phyloP scores from a whole-genome alignment of 108 stramenopile genomes.

The Pseudonitzschia pungens region DNA sequence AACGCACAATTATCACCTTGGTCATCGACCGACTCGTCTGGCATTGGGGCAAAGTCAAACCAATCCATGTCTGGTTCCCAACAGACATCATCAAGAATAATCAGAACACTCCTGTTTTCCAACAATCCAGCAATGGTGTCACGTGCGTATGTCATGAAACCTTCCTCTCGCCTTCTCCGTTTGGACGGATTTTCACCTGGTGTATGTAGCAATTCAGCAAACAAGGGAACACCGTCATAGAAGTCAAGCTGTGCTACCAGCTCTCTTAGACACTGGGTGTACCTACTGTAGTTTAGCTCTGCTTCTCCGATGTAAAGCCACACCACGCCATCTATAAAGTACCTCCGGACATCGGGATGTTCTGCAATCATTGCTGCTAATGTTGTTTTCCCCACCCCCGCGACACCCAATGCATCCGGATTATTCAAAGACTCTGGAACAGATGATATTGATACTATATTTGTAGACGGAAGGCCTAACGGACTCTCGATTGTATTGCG shows the following conservation, averaged over 20 bases:
- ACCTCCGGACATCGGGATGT: conserved; percentile 59
- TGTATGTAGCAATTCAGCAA: conserved; percentile 55
- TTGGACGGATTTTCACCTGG: conserved; percentile 56
- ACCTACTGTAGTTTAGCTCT: conserved; percentile 53
- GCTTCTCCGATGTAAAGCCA: conserved; percentile 61
- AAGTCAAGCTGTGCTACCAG: conserved; percentile 50
- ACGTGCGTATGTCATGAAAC: conserved; percentile 71
- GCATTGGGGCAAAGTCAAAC: conserved; percentile 64
- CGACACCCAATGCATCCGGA: conserved; percentile 46
- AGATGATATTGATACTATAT: conserved; percentile 51
- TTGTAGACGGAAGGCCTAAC: conserved; percentile 44
- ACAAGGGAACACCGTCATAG: conserved; percentile 46
- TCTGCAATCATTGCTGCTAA: conserved; percentile 69
- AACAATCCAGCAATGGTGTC: conserved; percentile 66
- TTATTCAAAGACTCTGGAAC: conserved; percentile 42
- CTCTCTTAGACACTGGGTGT: conserved; percentile 53
- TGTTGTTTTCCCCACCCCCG: conserved; percentile 73
- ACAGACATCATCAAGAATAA: conserved; percentile 70
- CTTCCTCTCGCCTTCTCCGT: conserved; percentile 55
- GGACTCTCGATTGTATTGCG: conserved; percentile 42
- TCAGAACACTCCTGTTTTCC: conserved; percentile 47
- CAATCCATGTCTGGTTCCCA: conserved; percentile 70
- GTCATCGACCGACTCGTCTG: conserved; percentile 35
- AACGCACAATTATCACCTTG: conserved; percentile 48
- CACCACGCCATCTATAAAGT: conserved; percentile 62